These are phyloP conservation scores for Metschnikowia sp. DNA, from an alignment of 805 yeast genomes.

Conservation along the genomic window DNA sequence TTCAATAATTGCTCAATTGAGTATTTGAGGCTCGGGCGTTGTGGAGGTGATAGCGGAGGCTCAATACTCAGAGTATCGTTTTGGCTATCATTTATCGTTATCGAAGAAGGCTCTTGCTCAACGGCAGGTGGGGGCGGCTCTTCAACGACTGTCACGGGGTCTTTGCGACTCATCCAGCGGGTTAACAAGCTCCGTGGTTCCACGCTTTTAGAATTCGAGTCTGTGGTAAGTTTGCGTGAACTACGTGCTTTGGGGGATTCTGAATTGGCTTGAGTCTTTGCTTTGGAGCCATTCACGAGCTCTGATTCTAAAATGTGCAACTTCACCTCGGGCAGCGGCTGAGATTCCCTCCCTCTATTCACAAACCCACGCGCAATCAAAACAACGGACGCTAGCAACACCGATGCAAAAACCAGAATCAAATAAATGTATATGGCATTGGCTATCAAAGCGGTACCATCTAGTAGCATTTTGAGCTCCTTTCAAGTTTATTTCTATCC, in stretches of 20 bases:
- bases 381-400: slow-evolving; percentile 7
- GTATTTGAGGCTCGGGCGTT: background rate
- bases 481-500: background rate
- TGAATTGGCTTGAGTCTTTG: background rate
- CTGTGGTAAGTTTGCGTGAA: no score
- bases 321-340: background rate
- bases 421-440: slow-evolving; percentile 14
- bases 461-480: slow-evolving; percentile 10
- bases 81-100: slow-evolving; percentile 1
- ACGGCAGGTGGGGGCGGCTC: background rate
- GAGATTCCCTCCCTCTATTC: slow-evolving; percentile 1
- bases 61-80: background rate
- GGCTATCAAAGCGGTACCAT: slow-evolving; percentile 11
- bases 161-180: slow-evolving; percentile 6
- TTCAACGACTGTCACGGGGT: background rate
- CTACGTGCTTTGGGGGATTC: background rate
- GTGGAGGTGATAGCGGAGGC: background rate
- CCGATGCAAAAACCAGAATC: slow-evolving; percentile 6
- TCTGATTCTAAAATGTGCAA: background rate
- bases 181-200: slow-evolving; percentile 2
- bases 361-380: slow-evolving; percentile 10
- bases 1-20: slow-evolving; percentile 2
- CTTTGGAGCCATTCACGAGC: background rate
- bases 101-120: slow-evolving; percentile 3
- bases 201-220: background rate